Conservation (phyloP, 768 basidiomycete species). For the Phanerodontia chrysosporium region DNA sequence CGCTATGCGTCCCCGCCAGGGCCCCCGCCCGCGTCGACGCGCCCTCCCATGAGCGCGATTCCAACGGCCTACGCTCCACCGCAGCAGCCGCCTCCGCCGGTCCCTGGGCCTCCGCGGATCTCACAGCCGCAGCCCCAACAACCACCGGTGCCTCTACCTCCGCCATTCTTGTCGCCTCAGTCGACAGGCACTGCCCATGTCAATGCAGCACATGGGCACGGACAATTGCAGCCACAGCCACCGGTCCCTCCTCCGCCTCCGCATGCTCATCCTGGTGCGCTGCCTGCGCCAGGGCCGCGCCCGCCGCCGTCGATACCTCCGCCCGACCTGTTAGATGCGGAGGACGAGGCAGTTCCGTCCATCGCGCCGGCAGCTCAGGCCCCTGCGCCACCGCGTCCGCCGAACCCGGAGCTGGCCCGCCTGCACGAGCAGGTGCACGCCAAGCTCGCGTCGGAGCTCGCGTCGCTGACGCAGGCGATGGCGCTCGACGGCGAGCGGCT, state of each 20-base stretch:
- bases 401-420: slow-evolving; percentile 83
- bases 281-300: slow-evolving; percentile 6
- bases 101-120: slow-evolving; percentile 18
- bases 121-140: slow-evolving; percentile 12
- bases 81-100: slow-evolving; percentile 27
- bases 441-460: slow-evolving; percentile 68
- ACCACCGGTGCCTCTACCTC: slow-evolving; percentile 26
- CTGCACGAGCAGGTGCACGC: slow-evolving; percentile 76
- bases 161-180: slow-evolving; percentile 22
- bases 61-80: slow-evolving; percentile 13
- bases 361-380: slow-evolving; percentile 19
- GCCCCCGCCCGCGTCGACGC: background rate
- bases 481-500: slow-evolving; percentile 68
- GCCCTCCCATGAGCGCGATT: background rate
- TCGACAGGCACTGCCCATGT: slow-evolving; percentile 20
- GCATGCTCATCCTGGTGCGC: slow-evolving; percentile 9
- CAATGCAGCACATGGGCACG: slow-evolving; percentile 17
- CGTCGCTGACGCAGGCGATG: slow-evolving; percentile 63
- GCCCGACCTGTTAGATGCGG: slow-evolving; percentile 66
- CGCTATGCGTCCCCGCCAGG: slow-evolving; percentile 1
- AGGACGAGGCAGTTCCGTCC: slow-evolving; percentile 29
- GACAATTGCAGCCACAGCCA: slow-evolving; percentile 12
- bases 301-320: slow-evolving; percentile 24
- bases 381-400: slow-evolving; percentile 69
- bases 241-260: slow-evolving; percentile 13